Evolutionary conservation across 192 early-diverging fungal genomes (phyloP), one percentile per base, ranked within the genome.

Genomic region (Oehlia diaphana): DNA sequence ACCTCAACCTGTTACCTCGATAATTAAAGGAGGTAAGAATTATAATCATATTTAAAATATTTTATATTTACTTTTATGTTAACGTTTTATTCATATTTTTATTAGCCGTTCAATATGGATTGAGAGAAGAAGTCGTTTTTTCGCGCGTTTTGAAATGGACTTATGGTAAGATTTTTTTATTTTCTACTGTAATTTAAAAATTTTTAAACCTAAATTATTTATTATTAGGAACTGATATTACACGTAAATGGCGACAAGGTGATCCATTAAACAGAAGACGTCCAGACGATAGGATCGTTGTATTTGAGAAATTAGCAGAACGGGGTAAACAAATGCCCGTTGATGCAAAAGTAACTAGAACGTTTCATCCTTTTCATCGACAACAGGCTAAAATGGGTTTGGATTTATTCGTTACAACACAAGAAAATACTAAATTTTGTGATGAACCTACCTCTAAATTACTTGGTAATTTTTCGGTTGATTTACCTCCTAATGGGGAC

Each of bases 1-100:
- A n/a, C 86, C 87, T 58, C 82, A 86, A 65, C 83, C 84, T 65
- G 85, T 87, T 68, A 62, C 85, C 26, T 87, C 89, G 9, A 87
- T 88, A n/a, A 86, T 88, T 23, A 83, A 86, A 74, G 89, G 87
- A 2, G 87, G 53, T 58, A 21, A 7, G 53, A 58, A 58, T 4
- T 2, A 16, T 53, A 19, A 14, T 4, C 31, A 31, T 31, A 31
- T 31, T 31, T 31, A 31, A 0, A 31, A 31, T 31, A 31, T 31
- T 31, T 31, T 31, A 31, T 58, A 14, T 58, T 19, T 1, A 58
- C 1, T 58, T 19, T 58, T 58, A 58, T 21, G 53, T n/a, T 21
- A 58, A 58, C 14, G 6, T 6, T 7, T 21, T 3, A 6, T 58
- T 21, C 21, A 21, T 5, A 21, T 58, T 58, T n/a, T 31, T 31